These are phyloP conservation scores for Phanerodontia chrysosporium DNA, from an alignment of 768 basidiomycete genomes.

Conservation along the genomic window DNA sequence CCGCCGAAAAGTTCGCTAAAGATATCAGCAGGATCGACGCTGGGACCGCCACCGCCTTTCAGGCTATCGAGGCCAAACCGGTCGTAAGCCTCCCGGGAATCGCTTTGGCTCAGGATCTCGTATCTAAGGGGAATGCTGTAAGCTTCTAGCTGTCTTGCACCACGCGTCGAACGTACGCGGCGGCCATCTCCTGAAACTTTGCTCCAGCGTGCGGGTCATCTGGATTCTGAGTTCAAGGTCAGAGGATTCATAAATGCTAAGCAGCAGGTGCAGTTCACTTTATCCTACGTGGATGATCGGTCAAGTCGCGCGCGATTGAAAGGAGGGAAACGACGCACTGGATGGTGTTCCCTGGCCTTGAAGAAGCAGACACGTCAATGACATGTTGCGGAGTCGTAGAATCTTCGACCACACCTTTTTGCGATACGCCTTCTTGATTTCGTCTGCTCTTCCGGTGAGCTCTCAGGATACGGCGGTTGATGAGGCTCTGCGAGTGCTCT, in stretches of 20 bases:
- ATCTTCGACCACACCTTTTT: constrained; percentile 60
- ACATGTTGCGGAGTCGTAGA: constrained; percentile 9
- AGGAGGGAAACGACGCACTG: constrained; percentile 44
- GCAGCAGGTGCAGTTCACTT: neutral
- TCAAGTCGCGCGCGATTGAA: neutral
- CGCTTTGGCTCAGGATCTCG: constrained; percentile 71
- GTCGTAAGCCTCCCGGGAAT: constrained; percentile 72
- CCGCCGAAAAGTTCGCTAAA: constrained; percentile 72
- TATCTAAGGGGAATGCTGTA: constrained; percentile 46
- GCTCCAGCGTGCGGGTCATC: constrained; percentile 80
- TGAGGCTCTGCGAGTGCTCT: constrained; percentile 4
- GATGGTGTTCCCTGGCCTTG: constrained; percentile 85
- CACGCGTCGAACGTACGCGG: constrained; percentile 56
- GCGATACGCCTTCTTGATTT: constrained; percentile 93
- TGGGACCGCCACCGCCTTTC: constrained; percentile 39
- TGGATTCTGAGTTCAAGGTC: constrained; percentile 57
- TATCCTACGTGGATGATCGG: neutral
- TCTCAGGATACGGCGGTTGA: constrained; percentile 2
- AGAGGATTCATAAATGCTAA: neutral
- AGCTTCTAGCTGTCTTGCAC: neutral
- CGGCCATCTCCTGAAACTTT: constrained; percentile 85
- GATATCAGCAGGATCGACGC: constrained; percentile 59
- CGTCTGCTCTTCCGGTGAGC: constrained; percentile 41
- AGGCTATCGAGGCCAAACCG: constrained; percentile 67
- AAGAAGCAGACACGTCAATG: constrained; percentile 17